Percentiles rank a stretch among this genome's conserved stretches.
phyloP scores from a whole-genome alignment of 2,329 filamentous ascomycete genomes.

The Neofusicoccum sp. region DNA sequence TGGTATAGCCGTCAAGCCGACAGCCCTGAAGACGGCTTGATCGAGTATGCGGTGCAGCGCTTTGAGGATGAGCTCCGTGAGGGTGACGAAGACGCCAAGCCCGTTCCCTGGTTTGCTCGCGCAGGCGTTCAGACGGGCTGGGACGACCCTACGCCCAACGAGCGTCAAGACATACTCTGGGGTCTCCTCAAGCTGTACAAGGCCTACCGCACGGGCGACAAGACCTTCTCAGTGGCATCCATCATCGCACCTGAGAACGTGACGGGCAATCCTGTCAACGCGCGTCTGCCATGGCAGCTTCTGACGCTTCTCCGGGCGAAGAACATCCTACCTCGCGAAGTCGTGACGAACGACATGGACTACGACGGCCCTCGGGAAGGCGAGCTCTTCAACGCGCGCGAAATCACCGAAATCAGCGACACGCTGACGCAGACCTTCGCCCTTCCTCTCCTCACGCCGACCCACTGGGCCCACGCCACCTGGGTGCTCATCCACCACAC shows the following conservation, averaged over 20 bases:
- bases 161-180: constrained; percentile 78
- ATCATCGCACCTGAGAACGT: constrained; percentile 74
- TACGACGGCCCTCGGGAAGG: constrained; percentile 20
- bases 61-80: constrained; percentile 73
- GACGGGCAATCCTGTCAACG: constrained; percentile 70
- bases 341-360: constrained; percentile 29
- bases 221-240: constrained; percentile 58
- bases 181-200: constrained; percentile 81
- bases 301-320: constrained; percentile 53
- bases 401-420: constrained; percentile 46
- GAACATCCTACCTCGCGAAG: constrained; percentile 20
- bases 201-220: constrained; percentile 44
- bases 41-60: constrained; percentile 68
- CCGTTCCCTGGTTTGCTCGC: constrained; percentile 69
- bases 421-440: constrained; percentile 52
- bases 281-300: constrained; percentile 81
- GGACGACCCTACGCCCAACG: constrained; percentile 57
- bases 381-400: constrained; percentile 19
- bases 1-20: constrained; percentile 72
- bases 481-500: constrained; percentile 79
- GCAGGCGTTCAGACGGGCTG: constrained; percentile 59
- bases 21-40: constrained; percentile 57
- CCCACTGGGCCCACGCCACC: constrained; percentile 51
- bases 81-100: constrained; percentile 66
- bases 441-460: constrained; percentile 33